Evolutionary conservation across 2,329 filamentous ascomycete genomes (phyloP), one percentile per base, ranked within the genome.

Genomic region (Trichophaea hybrida): DNA sequence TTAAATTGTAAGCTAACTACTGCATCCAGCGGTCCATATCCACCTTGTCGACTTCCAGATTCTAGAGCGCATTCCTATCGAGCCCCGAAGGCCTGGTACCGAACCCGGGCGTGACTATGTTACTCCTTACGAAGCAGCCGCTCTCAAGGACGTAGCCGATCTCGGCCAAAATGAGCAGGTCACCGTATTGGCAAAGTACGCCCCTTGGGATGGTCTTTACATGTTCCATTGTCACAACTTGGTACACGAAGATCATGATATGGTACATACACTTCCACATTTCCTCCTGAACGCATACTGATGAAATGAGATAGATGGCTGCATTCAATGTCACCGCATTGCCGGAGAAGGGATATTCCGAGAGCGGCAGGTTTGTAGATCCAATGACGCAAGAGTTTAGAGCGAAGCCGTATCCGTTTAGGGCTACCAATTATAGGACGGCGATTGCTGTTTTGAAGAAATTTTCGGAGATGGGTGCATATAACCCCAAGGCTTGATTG

Each of bases 21-120:
- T 24, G 24, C 10, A 15, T 12, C 10, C 38, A 43, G 38, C 66
- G 8, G 70, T 77, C n/a, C 80, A 82, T 68, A 75, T 82, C 49
- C 80, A 83, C 66, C 73, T 83, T 1, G 75, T 83, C 49, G 79
- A 82, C 65, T 78, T 82, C 69, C 74, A 77, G 58, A 73, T 82
- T 38, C 63, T 80, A 13, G 72, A 70, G 5, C 76, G 80, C 13
- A 73, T 68, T 0, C 76, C 75, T 2, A 13, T 33, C 3, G 54
- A 48, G 33, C 58, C 40, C 31, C 12, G 13, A 40, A 24, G 44
- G 6, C 31, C n/a, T 6, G 46, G 17, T 31, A 38, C 13, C 13
- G 17, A 15, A 6, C n/a, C 10, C 38, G 74, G 74, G 7, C 70
- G 72, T 15, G 71, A 74, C 2, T 67, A 66, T 10, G 73, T 81